phyloP scores from a whole-genome alignment of 441 rosid genomes.

The Croton laevigatus region DNA sequence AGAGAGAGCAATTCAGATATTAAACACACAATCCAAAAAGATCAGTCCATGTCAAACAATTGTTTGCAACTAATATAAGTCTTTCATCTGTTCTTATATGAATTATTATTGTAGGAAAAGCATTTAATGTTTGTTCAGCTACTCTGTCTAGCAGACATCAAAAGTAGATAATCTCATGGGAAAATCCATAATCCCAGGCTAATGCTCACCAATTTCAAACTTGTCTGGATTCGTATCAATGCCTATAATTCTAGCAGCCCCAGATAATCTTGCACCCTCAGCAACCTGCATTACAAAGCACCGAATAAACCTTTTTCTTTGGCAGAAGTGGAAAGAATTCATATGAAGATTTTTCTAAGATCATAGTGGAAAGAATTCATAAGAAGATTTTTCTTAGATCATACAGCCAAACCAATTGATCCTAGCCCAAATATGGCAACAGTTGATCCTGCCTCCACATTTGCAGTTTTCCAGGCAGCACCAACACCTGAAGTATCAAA shows the following conservation, averaged over 20 bases:
- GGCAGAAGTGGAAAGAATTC: too few species aligned
- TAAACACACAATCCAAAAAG: neutral
- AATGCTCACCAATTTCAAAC: slow-evolving; percentile 56
- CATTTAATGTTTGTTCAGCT: neutral
- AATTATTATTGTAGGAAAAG: neutral
- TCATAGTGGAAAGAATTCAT: slow-evolving; percentile 23
- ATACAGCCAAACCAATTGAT: slow-evolving; percentile 81
- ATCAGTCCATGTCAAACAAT: neutral
- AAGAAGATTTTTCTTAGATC: slow-evolving; percentile 10
- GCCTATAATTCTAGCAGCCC: slow-evolving; percentile 74
- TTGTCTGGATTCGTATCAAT: slow-evolving; percentile 65
- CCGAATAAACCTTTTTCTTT: neutral
- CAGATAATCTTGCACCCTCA: slow-evolving; percentile 71
- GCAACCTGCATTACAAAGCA: slow-evolving; percentile 54
- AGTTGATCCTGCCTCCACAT: slow-evolving; percentile 80
- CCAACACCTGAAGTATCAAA: slow-evolving; percentile 54
- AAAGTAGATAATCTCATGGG: neutral
- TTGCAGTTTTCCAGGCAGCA: slow-evolving; percentile 81
- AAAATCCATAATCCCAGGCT: neutral
- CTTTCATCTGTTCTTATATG: neutral
- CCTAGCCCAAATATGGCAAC: slow-evolving; percentile 88
- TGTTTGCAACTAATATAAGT: neutral
- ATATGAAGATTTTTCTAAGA: neutral
- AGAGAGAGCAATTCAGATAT: neutral
- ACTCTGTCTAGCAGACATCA: neutral